These are phyloP conservation scores for Fraxinus anomala DNA, from an alignment of 257 asterid species.

Conservation along the genomic window DNA sequence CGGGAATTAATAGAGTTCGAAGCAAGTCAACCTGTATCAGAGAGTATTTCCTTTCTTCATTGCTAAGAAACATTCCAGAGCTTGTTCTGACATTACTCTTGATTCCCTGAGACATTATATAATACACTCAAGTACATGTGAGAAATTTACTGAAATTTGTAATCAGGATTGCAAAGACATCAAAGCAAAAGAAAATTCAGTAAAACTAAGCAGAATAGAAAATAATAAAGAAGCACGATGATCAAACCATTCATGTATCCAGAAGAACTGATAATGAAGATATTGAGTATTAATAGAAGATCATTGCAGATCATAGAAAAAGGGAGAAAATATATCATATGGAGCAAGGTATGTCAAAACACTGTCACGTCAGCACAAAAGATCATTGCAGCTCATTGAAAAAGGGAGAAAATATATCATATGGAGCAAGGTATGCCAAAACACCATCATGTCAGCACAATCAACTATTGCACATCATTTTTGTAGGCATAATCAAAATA, in stretches of 20 bases:
- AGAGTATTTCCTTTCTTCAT: slow-evolving; percentile 62
- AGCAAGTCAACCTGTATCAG: slow-evolving; percentile 59
- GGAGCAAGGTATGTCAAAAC: slow-evolving; percentile 7
- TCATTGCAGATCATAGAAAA: slow-evolving; percentile 6
- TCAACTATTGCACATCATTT: neutral
- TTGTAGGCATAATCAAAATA: neutral
- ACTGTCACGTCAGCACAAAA: slow-evolving; percentile 11
- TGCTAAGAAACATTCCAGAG: slow-evolving; percentile 80
- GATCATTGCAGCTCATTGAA: slow-evolving; percentile 6
- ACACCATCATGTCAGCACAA: slow-evolving; percentile 6
- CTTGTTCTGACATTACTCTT: slow-evolving; percentile 77
- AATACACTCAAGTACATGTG: slow-evolving; percentile 17
- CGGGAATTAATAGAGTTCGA: neutral
- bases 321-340: slow-evolving; percentile 20
- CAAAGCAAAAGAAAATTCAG: slow-evolving; percentile 17
- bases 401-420: slow-evolving; percentile 19
- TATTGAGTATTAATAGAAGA: slow-evolving; percentile 4
- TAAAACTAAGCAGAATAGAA: neutral
- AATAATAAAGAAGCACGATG: slow-evolving; percentile 4
- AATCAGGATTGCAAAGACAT: slow-evolving; percentile 7
- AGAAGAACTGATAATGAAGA: slow-evolving; percentile 9
- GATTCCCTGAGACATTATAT: slow-evolving; percentile 53
- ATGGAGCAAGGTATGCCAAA: slow-evolving; percentile 10
- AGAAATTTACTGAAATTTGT: slow-evolving; percentile 8
- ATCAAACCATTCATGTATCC: neutral